Evolutionary conservation across 257 asterid species (phyloP).

Genomic region (Knoxia roxburghii): DNA sequence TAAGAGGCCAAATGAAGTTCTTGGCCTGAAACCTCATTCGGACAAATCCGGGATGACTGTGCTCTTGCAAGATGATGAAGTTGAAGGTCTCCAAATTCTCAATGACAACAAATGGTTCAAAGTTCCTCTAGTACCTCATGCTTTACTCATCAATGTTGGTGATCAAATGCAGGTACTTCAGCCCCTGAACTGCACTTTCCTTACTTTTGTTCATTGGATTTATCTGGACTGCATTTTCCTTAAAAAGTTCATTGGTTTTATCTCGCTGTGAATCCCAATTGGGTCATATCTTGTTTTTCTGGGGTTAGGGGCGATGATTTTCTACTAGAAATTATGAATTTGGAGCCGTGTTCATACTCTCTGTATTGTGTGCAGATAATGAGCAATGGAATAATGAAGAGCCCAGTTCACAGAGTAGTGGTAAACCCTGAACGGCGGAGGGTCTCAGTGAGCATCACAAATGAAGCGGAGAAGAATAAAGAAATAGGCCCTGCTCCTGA

Average conservation of each 20-base stretch:
- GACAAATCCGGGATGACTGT: conserved; percentile 33
- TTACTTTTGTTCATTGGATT: too few relatives aligned
- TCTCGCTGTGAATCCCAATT: too few relatives aligned
- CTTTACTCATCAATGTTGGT: conserved; percentile 40
- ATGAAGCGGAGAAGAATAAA: conserved; percentile 19
- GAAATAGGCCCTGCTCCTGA: conserved; percentile 34
- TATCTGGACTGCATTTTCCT: too few relatives aligned
- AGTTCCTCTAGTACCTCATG: conserved; percentile 45
- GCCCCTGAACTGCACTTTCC: not conserved
- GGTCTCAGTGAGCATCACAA: conserved; percentile 28
- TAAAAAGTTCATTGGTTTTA: too few relatives aligned
- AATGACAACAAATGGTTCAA: conserved; percentile 47
- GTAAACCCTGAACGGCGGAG: conserved; percentile 33
- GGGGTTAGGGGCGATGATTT: too few relatives aligned
- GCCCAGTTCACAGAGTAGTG: conserved; percentile 41
- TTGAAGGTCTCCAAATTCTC: conserved; percentile 47
- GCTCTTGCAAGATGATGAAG: conserved; percentile 33
- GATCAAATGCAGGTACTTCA: conserved; percentile 55
- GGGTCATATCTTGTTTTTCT: too few relatives aligned
- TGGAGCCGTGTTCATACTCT: too few relatives aligned
- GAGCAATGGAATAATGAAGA: conserved; percentile 44
- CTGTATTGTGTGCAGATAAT: conserved; percentile 37
- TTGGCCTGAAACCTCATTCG: conserved; percentile 35
- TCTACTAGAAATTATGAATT: too few relatives aligned
- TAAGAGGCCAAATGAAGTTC: conserved; percentile 29